Conservation (phyloP, 192 early-diverging fungal genomes). For the Rhizoclosmatium sp. region DNA sequence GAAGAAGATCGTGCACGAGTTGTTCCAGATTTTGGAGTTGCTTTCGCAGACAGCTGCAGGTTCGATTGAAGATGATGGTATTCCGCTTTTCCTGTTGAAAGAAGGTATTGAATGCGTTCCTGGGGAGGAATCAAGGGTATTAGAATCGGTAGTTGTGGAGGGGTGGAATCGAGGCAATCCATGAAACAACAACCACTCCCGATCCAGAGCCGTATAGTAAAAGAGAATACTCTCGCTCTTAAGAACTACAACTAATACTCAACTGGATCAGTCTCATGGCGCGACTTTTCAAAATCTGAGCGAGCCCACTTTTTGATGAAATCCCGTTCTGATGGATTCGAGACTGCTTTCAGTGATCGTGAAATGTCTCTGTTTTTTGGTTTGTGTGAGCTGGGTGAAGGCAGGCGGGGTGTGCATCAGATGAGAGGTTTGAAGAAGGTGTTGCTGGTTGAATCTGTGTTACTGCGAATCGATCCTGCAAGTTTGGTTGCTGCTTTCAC, state of each 20-base stretch:
- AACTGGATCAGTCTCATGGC: slow-evolving; percentile 21
- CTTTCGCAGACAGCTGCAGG: not conserved
- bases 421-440: not conserved
- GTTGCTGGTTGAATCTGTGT: too few species aligned
- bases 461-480: too few species aligned
- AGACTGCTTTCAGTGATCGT: slow-evolving; percentile 7
- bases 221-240: not conserved
- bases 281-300: slow-evolving; percentile 9
- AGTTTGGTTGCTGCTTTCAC: too few species aligned
- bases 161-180: not conserved
- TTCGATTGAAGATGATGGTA: slow-evolving; percentile 21
- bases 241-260: not conserved
- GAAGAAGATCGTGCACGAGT: not conserved
- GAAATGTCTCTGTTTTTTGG: slow-evolving; percentile 5
- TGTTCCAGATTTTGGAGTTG: not conserved
- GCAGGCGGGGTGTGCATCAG: not conserved
- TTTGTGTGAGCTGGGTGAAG: not conserved
- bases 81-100: slow-evolving; percentile 18
- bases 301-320: slow-evolving; percentile 29
- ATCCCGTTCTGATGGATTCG: slow-evolving; percentile 5
- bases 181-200: not conserved
- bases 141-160: not conserved
- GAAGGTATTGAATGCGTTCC: slow-evolving; percentile 20
- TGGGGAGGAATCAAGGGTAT: not conserved
- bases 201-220: not conserved